Conservation (phyloP, 257 asterid genomes). For the Cruciata laevipes region DNA sequence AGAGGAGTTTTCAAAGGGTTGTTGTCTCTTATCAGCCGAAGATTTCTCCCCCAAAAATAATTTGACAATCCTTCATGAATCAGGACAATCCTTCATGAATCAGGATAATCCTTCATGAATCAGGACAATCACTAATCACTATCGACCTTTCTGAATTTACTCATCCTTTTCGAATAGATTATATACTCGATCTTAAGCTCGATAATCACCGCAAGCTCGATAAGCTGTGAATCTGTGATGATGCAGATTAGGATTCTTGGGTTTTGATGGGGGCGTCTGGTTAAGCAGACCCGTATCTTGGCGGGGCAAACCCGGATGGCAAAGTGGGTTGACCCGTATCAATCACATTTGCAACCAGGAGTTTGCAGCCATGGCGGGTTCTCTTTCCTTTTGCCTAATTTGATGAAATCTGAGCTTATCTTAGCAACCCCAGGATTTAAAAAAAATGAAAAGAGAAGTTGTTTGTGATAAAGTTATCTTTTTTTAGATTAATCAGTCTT, state of each 20-base stretch:
- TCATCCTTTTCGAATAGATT: too few relatives aligned
- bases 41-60: neutral
- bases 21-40: neutral
- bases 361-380: neutral
- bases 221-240: too few relatives aligned
- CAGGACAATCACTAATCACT: too few relatives aligned
- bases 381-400: neutral
- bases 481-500: too few relatives aligned
- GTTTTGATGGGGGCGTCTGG: constrained; percentile 1
- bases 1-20: neutral
- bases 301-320: neutral
- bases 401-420: neutral
- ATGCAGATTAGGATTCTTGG: neutral
- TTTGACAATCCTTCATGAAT: neutral
- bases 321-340: neutral
- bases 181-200: neutral
- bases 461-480: neutral
- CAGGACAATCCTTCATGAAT: too few relatives aligned
- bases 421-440: neutral
- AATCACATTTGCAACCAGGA: neutral
- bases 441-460: neutral
- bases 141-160: too few relatives aligned
- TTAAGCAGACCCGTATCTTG: neutral
- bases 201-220: too few relatives aligned
- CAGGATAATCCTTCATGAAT: too few relatives aligned